phyloP scores from a whole-genome alignment of 495 filamentous ascomycete species.

The Aspergillus cavernicola region DNA sequence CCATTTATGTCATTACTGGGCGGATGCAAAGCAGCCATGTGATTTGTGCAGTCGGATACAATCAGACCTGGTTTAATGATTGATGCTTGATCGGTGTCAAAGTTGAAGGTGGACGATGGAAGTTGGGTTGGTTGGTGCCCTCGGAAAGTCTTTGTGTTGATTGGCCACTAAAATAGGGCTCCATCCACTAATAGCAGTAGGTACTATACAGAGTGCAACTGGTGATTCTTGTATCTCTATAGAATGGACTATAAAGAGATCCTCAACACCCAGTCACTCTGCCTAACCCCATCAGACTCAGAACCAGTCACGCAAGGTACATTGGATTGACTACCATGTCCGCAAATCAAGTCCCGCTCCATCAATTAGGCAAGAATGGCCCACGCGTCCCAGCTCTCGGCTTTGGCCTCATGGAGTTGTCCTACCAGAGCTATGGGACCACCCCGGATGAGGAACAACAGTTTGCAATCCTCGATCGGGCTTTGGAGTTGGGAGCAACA shows the following conservation, averaged over 20 bases:
- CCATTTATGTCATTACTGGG: neutral
- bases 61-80: neutral
- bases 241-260: neutral
- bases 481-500: slow-evolving; percentile 2
- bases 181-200: too few relatives aligned
- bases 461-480: slow-evolving; percentile 3
- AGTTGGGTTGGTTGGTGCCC: neutral
- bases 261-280: neutral
- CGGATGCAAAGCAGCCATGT: neutral
- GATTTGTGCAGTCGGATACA: neutral
- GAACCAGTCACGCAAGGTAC: neutral
- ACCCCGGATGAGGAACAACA: neutral
- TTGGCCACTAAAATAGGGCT: neutral
- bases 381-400: slow-evolving; percentile 49
- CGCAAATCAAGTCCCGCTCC: neutral
- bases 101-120: neutral
- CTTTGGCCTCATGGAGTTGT: slow-evolving; percentile 12
- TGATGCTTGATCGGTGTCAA: neutral
- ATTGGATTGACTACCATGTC: neutral
- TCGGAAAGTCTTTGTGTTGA: neutral
- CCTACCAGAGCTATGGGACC: neutral
- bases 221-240: too few relatives aligned
- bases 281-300: neutral
- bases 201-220: too few relatives aligned
- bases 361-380: slow-evolving; percentile 48